These are phyloP conservation scores for Termitomyces sp. DNA, from an alignment of 768 basidiomycete species.

Conservation along the genomic window DNA sequence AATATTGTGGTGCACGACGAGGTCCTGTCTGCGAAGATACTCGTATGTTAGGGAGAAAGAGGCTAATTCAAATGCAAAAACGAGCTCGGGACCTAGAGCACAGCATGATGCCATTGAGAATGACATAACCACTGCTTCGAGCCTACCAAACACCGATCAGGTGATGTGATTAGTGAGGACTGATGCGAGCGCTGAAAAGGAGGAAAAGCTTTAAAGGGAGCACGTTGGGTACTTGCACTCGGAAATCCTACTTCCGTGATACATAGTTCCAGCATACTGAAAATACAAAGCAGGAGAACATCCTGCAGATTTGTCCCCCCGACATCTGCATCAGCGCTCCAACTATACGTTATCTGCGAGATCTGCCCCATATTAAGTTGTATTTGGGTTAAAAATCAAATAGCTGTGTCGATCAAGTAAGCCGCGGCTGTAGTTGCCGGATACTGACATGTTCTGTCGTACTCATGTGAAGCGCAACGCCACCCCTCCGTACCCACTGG, in stretches of 20 bases:
- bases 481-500: fast-evolving
- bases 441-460: neutral
- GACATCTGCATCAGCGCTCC: too few species aligned
- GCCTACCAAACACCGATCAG: too few species aligned
- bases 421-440: neutral
- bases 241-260: neutral
- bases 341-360: neutral
- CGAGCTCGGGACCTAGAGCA: too few species aligned
- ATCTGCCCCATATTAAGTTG: too few species aligned
- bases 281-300: neutral
- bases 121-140: too few species aligned
- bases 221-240: neutral
- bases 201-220: too few species aligned
- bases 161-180: too few species aligned
- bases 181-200: too few species aligned
- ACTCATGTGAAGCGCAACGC: neutral
- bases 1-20: neutral
- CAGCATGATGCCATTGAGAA: too few species aligned
- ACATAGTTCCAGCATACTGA: too few species aligned
- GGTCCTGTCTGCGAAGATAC: neutral
- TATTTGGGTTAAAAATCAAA: neutral
- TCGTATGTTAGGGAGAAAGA: too few species aligned
- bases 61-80: too few species aligned
- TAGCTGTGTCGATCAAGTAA: neutral
- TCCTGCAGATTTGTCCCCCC: neutral